A percentile compares a stretch with the other conserved stretches of the same genome.
phyloP scores from a whole-genome alignment of 2,329 filamentous ascomycete genomes.

The Neophaeococcomyces mojaviensis region DNA sequence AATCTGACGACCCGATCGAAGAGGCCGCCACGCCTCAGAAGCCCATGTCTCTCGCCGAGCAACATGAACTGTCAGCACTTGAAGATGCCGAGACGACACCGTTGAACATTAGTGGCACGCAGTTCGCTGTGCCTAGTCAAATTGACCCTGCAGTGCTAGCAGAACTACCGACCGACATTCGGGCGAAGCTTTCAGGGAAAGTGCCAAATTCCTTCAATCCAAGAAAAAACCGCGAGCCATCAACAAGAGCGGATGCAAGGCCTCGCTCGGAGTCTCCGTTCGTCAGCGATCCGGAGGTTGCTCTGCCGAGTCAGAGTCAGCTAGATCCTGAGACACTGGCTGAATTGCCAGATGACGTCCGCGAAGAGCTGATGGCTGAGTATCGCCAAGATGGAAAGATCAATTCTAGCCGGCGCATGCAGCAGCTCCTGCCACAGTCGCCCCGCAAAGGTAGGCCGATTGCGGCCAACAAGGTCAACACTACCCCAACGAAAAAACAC shows the following conservation, averaged over 20 bases:
- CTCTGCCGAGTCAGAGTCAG: conserved; percentile 61
- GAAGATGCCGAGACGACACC: conserved; percentile 29
- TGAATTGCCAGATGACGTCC: conserved; percentile 76
- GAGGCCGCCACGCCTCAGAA: conserved; percentile 38
- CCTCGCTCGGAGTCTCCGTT: conserved; percentile 31
- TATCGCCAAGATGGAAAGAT: conserved; percentile 46
- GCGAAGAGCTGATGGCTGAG: conserved; percentile 69
- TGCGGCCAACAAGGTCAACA: conserved; percentile 36
- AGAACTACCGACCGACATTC: conserved; percentile 76
- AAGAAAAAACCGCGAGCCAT: conserved; percentile 5
- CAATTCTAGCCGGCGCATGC: conserved; percentile 27
- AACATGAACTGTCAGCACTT: conserved; percentile 18
- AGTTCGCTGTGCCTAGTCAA: conserved; percentile 80
- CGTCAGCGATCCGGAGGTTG: conserved; percentile 26
- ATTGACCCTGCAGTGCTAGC: conserved; percentile 74
- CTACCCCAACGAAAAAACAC: conserved; percentile 62
- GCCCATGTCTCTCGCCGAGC: conserved; percentile 14
- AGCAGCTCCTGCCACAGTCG: conserved; percentile 47
- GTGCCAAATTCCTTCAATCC: conserved; percentile 24
- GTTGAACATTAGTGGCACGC: conserved; percentile 75
- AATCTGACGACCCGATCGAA: conserved; percentile 44
- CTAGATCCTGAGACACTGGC: conserved; percentile 78
- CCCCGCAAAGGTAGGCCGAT: conserved; percentile 36
- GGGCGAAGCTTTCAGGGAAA: conserved; percentile 63
- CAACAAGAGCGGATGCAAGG: conserved; percentile 10